Evolutionary conservation across 2,329 filamentous ascomycete species (phyloP).

Genomic region (Achaetomium macrosporum): DNA sequence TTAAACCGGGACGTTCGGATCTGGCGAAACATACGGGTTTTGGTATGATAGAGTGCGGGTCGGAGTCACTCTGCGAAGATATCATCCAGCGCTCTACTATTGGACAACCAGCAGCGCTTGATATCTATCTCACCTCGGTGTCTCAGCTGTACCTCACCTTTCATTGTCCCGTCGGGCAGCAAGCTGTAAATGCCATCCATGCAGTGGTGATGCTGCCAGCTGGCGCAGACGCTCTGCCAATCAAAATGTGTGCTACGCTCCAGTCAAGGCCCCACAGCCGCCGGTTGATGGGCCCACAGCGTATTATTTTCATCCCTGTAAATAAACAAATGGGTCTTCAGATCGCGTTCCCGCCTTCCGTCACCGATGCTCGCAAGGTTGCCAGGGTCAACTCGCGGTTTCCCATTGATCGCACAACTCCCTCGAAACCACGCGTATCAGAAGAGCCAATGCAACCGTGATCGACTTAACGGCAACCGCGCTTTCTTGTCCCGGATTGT

Average conservation of each 20-base stretch:
- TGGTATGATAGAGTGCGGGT: too few species aligned
- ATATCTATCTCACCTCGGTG: too few species aligned
- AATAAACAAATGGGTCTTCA: constrained; percentile 20
- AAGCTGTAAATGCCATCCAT: too few species aligned
- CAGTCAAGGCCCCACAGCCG: background rate
- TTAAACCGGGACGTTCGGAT: too few species aligned
- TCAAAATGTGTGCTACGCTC: background rate
- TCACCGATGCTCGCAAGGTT: constrained; percentile 7
- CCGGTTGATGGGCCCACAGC: constrained; percentile 8
- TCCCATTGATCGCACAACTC: background rate
- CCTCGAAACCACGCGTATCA: background rate
- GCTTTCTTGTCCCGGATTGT: background rate
- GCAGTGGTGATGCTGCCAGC: too few species aligned
- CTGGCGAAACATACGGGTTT: too few species aligned
- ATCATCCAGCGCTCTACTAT: too few species aligned
- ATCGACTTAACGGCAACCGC: background rate
- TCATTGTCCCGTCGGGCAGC: too few species aligned
- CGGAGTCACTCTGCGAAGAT: too few species aligned
- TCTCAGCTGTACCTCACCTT: too few species aligned
- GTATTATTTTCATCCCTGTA: constrained; percentile 12
- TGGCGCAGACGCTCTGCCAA: constrained; percentile 2
- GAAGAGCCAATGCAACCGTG: constrained; percentile 5
- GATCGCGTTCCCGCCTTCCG: constrained; percentile 15
- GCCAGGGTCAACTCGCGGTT: constrained; percentile 6
- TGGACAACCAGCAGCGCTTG: too few species aligned